Conservation (phyloP, 257 asterid species). For the Sherardia arvensis region DNA sequence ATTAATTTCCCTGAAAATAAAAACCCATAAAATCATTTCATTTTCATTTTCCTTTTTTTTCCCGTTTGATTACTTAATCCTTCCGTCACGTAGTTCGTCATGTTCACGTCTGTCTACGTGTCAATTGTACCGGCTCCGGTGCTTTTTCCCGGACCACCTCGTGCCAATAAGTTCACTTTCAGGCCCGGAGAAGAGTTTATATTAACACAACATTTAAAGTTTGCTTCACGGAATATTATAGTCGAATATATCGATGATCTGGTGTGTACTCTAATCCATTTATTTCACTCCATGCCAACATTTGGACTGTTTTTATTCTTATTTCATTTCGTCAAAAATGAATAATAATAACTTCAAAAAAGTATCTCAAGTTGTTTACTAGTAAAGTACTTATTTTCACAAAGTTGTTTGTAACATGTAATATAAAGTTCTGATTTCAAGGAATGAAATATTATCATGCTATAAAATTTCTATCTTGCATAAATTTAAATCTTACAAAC, state of each 20-base stretch:
- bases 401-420: too few relatives aligned
- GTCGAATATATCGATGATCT: background rate
- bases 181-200: background rate
- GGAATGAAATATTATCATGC: too few relatives aligned
- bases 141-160: background rate
- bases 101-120: constrained; percentile 41
- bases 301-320: background rate
- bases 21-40: background rate
- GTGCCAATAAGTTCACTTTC: background rate
- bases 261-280: background rate
- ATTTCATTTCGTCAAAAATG: background rate
- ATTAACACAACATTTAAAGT: background rate
- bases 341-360: too few relatives aligned
- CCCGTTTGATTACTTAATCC: constrained; percentile 42
- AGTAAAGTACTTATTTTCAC: too few relatives aligned
- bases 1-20: background rate
- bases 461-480: too few relatives aligned
- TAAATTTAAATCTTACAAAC: too few relatives aligned
- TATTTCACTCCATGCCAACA: background rate
- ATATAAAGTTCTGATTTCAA: too few relatives aligned
- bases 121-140: constrained; percentile 10
- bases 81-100: constrained; percentile 72
- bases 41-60: constrained; percentile 3
- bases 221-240: background rate
- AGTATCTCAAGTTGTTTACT: too few relatives aligned